A percentile compares a stretch with the other conserved stretches of the same genome.
Evolutionary conservation across 2,329 filamentous ascomycete genomes (phyloP).

Genomic region (Neurospora sp.): DNA sequence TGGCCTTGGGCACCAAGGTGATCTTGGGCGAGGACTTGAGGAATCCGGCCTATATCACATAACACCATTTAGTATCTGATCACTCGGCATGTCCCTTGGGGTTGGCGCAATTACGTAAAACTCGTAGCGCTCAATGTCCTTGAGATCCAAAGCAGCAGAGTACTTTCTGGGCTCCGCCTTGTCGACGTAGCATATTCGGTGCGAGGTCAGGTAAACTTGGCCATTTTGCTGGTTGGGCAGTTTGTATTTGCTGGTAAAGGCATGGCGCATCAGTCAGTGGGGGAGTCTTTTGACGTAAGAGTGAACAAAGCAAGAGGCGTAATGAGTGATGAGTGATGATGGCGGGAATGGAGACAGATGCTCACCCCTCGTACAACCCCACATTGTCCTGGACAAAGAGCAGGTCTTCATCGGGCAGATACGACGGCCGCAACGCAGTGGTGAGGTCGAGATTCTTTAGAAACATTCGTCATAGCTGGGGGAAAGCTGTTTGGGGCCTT

Average conservation of each 20-base stretch:
- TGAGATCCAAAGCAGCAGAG: constrained; percentile 78
- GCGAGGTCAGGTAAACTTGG: constrained; percentile 91
- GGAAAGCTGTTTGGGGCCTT: constrained; percentile 18
- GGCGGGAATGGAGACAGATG: constrained; percentile 10
- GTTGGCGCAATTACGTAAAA: constrained; percentile 56
- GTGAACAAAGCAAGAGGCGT: neutral
- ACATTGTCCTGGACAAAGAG: constrained; percentile 97
- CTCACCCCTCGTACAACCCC: constrained; percentile 92
- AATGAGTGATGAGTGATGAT: neutral
- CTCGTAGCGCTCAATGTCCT: constrained; percentile 82
- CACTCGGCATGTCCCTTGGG: neutral
- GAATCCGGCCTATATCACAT: constrained; percentile 61
- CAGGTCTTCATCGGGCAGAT: constrained; percentile 86
- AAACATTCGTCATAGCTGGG: constrained; percentile 72
- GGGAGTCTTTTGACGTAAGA: neutral
- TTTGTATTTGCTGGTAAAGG: constrained; percentile 70
- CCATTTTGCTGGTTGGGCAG: constrained; percentile 90
- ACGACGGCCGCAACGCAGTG: constrained; percentile 84
- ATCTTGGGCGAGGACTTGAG: constrained; percentile 92
- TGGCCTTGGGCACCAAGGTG: constrained; percentile 73
- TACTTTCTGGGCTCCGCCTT: constrained; percentile 74
- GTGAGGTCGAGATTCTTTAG: constrained; percentile 92
- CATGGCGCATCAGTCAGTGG: neutral
- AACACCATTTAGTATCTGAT: constrained; percentile 10
- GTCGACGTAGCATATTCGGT: constrained; percentile 92